Percentiles rank a stretch among this genome's conserved stretches.
phyloP scores from a whole-genome alignment of 306 rosid species.

The Calophaca sinica region DNA sequence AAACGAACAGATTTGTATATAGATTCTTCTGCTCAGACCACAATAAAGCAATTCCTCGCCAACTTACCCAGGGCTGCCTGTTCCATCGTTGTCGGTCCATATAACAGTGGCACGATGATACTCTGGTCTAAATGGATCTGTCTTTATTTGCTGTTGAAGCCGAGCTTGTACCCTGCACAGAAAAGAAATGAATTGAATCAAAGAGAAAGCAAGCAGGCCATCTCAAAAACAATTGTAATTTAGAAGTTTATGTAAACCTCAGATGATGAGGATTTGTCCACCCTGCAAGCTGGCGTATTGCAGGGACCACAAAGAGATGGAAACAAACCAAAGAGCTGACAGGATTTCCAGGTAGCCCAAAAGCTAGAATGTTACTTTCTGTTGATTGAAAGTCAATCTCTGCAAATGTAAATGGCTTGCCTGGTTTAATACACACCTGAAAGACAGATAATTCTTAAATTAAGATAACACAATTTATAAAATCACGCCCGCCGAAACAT shows the following conservation, averaged over 20 bases:
- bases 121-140: conserved; percentile 79
- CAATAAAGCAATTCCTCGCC: conserved; percentile 31
- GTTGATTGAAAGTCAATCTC: conserved; percentile 60
- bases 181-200: conserved; percentile 40
- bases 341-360: conserved; percentile 97
- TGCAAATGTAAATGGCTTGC: conserved; percentile 89
- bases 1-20: conserved; percentile 20
- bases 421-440: conserved; percentile 91
- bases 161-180: conserved; percentile 77
- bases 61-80: conserved; percentile 87
- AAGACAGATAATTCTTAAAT: conserved; percentile 39
- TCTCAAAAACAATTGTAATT: conserved; percentile 17
- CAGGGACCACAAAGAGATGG: conserved; percentile 86
- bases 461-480: conserved; percentile 35
- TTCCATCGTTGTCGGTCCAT: conserved; percentile 88
- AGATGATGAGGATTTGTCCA: conserved; percentile 76
- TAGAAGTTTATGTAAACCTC: conserved; percentile 62
- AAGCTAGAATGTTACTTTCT: conserved; percentile 71
- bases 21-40: conserved; percentile 29
- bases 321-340: conserved; percentile 88
- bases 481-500: conserved; percentile 29
- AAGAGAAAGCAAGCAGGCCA: conserved; percentile 32
- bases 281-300: conserved; percentile 83
- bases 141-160: conserved; percentile 64
- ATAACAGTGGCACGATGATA: conserved; percentile 74